Percentiles rank a stretch among this genome's conserved stretches.
Conservation (phyloP, 2,329 filamentous ascomycete genomes). For the Pezicula carpinea region DNA sequence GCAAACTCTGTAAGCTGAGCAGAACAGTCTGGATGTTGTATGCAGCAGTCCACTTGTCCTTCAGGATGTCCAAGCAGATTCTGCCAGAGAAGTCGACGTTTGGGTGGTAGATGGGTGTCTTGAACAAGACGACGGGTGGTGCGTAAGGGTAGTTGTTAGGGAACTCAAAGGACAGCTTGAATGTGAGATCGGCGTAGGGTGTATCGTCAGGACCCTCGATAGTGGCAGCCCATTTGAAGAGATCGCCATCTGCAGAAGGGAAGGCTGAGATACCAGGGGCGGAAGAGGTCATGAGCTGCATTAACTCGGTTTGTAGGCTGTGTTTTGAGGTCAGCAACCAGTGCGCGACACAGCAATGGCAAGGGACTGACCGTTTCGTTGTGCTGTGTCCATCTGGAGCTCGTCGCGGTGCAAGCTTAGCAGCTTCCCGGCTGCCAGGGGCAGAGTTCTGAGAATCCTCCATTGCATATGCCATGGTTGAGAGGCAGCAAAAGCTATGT, state of each 20-base stretch:
- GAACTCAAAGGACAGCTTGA: conserved; percentile 92
- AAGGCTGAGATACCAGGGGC: conserved; percentile 94
- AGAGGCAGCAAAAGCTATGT: conserved; percentile 3
- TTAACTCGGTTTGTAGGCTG: conserved; percentile 93
- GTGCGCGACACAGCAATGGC: not conserved
- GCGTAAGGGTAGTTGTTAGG: conserved; percentile 90
- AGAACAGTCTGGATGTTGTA: conserved; percentile 95
- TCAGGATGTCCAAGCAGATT: conserved; percentile 96
- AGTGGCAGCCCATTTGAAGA: conserved; percentile 89
- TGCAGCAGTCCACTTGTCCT: conserved; percentile 98
- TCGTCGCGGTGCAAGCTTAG: conserved; percentile 56
- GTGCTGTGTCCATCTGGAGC: conserved; percentile 67
- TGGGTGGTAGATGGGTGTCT: conserved; percentile 97
- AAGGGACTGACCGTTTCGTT: conserved; percentile 61
- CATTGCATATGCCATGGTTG: conserved; percentile 39
- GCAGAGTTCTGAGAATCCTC: conserved; percentile 63
- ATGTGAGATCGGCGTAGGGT: conserved; percentile 79
- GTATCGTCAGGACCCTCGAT: conserved; percentile 89
- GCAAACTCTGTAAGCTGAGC: conserved; percentile 86
- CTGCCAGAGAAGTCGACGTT: conserved; percentile 97
- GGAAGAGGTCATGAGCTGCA: conserved; percentile 96
- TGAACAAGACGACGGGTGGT: conserved; percentile 89
- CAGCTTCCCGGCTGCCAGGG: conserved; percentile 54
- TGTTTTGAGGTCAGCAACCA: conserved; percentile 7
- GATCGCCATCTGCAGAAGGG: conserved; percentile 82